phyloP scores from a whole-genome alignment of 139 green algal genomes.

The Astrephomene gubernaculifera region DNA sequence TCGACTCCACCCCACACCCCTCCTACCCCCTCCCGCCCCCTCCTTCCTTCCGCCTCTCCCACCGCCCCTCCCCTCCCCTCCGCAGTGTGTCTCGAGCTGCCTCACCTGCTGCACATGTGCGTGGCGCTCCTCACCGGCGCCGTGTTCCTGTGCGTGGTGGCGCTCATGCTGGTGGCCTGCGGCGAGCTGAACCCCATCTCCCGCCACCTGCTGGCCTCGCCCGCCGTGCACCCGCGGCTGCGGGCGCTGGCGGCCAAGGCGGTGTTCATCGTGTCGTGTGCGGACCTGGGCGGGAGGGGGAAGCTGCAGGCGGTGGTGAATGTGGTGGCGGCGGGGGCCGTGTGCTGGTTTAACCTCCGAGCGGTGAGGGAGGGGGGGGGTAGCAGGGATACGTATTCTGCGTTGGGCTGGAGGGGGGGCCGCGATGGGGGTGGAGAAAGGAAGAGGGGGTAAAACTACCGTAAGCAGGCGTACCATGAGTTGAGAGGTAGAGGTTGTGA shows the following conservation, averaged over 20 bases:
- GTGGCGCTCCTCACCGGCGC: not conserved
- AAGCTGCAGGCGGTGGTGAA: not conserved
- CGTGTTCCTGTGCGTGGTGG: slow-evolving; percentile 11
- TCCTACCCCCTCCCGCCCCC: not conserved
- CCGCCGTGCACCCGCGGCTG: slow-evolving; percentile 26
- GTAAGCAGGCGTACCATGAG: not conserved
- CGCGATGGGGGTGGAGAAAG: not conserved
- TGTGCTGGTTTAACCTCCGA: slow-evolving; percentile 8
- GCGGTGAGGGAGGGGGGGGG: not conserved
- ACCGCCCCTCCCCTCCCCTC: not conserved
- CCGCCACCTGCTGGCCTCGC: not conserved
- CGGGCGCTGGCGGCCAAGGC: slow-evolving; percentile 28
- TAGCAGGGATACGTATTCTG: not conserved
- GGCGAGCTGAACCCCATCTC: slow-evolving; percentile 32
- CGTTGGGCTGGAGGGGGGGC: not conserved
- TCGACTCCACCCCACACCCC: not conserved
- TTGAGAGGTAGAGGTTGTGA: not conserved
- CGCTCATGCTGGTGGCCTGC: slow-evolving; percentile 8
- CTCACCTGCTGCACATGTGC: slow-evolving; percentile 28
- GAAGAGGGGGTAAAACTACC: not conserved
- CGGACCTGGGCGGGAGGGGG: not conserved
- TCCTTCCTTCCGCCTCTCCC: not conserved
- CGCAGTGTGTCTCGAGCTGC: slow-evolving; percentile 34
- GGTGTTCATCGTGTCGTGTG: not conserved
- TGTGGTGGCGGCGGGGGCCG: not conserved